Conservation (phyloP, 192 early-diverging fungal species). For the Pilaira anomala region DNA sequence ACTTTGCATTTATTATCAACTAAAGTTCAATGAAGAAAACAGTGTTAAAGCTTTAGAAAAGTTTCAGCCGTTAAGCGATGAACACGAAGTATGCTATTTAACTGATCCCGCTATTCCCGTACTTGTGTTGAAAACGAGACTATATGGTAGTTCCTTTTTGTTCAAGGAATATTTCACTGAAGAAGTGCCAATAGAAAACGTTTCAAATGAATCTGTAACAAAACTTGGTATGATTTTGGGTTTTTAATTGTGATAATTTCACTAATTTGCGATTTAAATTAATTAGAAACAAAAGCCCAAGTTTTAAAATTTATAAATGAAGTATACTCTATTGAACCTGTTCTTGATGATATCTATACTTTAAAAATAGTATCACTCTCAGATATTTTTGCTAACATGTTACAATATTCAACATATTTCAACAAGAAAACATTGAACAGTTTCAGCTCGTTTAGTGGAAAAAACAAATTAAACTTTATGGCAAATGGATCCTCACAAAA, state of each 20-base stretch:
- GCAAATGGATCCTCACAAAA: not conserved
- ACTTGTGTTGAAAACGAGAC: not conserved
- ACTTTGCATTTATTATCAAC: slow-evolving; percentile 9
- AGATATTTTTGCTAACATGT: not conserved
- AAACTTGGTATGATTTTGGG: not conserved
- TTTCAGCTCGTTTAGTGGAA: slow-evolving; percentile 4
- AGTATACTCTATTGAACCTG: slow-evolving; percentile 8
- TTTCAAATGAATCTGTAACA: not conserved
- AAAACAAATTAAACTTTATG: slow-evolving; percentile 4
- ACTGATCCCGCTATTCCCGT: slow-evolving; percentile 7
- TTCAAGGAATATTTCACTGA: not conserved
- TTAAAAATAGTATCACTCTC: not conserved
- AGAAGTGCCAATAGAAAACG: not conserved
- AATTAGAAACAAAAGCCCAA: slow-evolving; percentile 5
- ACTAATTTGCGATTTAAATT: not conserved
- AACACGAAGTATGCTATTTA: slow-evolving; percentile 6
- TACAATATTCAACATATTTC: slow-evolving; percentile 6
- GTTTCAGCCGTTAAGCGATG: slow-evolving; percentile 5
- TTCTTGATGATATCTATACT: slow-evolving; percentile 8
- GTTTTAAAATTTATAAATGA: slow-evolving; percentile 8
- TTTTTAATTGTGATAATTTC: not conserved
- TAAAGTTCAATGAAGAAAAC: slow-evolving; percentile 17
- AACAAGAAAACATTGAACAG: slow-evolving; percentile 1
- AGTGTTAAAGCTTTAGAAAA: slow-evolving; percentile 11
- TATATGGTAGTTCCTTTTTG: too few relatives aligned